These are phyloP conservation scores for Akanthomyces dipterigenus DNA, from an alignment of 2,329 filamentous ascomycete genomes.

Conservation along the genomic window DNA sequence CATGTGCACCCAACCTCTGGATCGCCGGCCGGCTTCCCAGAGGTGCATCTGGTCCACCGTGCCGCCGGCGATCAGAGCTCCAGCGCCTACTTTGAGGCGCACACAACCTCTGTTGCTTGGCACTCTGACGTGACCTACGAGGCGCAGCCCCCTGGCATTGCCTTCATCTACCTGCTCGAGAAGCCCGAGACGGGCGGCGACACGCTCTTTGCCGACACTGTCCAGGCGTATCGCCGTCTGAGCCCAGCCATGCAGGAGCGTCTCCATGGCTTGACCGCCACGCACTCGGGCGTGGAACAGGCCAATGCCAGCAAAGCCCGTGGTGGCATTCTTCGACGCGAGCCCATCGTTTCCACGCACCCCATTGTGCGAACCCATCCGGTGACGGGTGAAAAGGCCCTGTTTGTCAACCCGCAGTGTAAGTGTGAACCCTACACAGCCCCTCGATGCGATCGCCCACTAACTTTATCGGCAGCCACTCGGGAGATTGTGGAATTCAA, in stretches of 20 bases:
- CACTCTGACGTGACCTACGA: conserved; percentile 88
- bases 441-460: too few relatives aligned
- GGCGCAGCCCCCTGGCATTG: conserved; percentile 80
- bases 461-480: conserved; percentile 22
- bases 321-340: conserved; percentile 65
- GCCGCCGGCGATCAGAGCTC: conserved; percentile 44
- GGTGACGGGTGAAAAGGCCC: too few relatives aligned
- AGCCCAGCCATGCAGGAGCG: conserved; percentile 39
- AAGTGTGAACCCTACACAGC: too few relatives aligned
- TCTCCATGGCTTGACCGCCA: conserved; percentile 71
- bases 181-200: conserved; percentile 70
- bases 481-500: conserved; percentile 76
- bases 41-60: conserved; percentile 29
- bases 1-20: conserved; percentile 78
- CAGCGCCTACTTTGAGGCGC: conserved; percentile 54
- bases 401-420: too few relatives aligned
- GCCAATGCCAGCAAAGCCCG: conserved; percentile 59
- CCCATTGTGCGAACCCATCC: conserved; percentile 71
- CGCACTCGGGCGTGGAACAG: conserved; percentile 79
- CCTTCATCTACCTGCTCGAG: conserved; percentile 84
- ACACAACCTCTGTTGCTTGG: conserved; percentile 80
- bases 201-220: conserved; percentile 75
- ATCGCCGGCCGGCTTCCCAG: conserved; percentile 62
- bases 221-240: conserved; percentile 67
- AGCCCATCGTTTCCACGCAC: conserved; percentile 68